Percentiles rank a stretch among this genome's conserved stretches.
Evolutionary conservation across 441 rosid species (phyloP).

Genomic region (Sinapis alba): DNA sequence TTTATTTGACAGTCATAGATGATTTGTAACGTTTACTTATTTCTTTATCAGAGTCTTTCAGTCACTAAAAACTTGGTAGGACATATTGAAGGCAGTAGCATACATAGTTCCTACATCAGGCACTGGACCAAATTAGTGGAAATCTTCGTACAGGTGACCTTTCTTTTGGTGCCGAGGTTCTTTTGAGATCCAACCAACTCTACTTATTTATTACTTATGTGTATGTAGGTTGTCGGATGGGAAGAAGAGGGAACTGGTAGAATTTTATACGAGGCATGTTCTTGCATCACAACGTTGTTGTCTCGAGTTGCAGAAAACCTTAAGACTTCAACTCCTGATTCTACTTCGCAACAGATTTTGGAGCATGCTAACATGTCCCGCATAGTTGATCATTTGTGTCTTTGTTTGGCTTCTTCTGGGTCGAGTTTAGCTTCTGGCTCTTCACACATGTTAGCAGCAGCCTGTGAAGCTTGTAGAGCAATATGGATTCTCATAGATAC

Average conservation of each 20-base stretch:
- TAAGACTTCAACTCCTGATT: conserved; percentile 52
- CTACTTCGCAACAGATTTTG: conserved; percentile 61
- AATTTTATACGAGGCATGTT: conserved; percentile 69
- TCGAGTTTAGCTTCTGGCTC: conserved; percentile 80
- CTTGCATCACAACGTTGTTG: conserved; percentile 66
- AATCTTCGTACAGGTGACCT: conserved; percentile 78
- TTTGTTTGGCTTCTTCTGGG: conserved; percentile 84
- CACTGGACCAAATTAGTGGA: conserved; percentile 89
- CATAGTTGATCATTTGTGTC: conserved; percentile 75
- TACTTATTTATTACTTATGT: conserved; percentile 32
- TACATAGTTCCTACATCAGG: conserved; percentile 62
- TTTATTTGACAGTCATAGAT: not conserved
- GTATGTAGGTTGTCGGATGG: conserved; percentile 63
- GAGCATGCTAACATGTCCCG: conserved; percentile 82
- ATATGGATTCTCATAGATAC: conserved; percentile 78
- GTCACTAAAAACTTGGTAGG: conserved; percentile 61
- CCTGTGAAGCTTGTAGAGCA: conserved; percentile 85
- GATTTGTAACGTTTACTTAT: conserved; percentile 17
- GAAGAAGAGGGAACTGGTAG: conserved; percentile 71
- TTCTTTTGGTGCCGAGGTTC: conserved; percentile 18
- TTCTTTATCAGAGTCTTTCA: conserved; percentile 71
- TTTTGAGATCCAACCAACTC: conserved; percentile 3
- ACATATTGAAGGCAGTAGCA: conserved; percentile 46
- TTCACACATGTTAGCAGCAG: conserved; percentile 76
- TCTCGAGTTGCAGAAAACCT: conserved; percentile 66